Evolutionary conservation across 163 green algal genomes (phyloP), one percentile per base, ranked within the genome.

Genomic region (Volvox carteri): DNA sequence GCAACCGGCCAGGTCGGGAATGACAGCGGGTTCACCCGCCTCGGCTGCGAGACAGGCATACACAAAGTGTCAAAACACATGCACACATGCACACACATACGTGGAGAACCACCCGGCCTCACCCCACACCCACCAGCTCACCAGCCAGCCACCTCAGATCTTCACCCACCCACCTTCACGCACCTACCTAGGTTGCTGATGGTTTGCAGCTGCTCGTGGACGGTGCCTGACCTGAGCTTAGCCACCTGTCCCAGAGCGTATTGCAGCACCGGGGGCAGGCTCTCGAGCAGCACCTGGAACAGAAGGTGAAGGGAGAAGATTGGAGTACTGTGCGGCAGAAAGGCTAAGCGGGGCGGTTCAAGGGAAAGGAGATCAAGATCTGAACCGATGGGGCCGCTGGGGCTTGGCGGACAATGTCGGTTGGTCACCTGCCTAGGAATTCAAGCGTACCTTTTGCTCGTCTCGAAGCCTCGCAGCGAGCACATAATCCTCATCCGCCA

Each of bases 231-330:
- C 2, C 90, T 65, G 21, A 96, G 84, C 50, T 78, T 35, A 14
- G 85, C 68, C 54, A 93, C 65, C 91, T 95, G 92, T 1, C 85
- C 48, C 39, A 91, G 56, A 60, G 93, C 67, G 67, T 93, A 95
- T 78, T 95, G 93, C 79, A 91, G 86, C 16, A 95, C 70, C 1
- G 94, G 90, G 1, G 94, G 80, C 68, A 96, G 90, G 28, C 33
- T 46, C 19, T 85, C 70, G 1, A 73, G 8, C 41, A 93, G 48
- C 0, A 28, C 52, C 85, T 93, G 78, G n/a, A n/a, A n/a, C n/a
- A n/a, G 33, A 41, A 33, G 12, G 41, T n/a, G 39, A 4, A 6
- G 7, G 54, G 21, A 89, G 42, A 44, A n/a, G n/a, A n/a, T n/a
- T n/a, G n/a, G n/a, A n/a, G n/a, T n/a, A n/a, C n/a, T n/a, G n/a